phyloP scores from a whole-genome alignment of 352 stramenopile genomes.

The Phytophthora podocarpi region DNA sequence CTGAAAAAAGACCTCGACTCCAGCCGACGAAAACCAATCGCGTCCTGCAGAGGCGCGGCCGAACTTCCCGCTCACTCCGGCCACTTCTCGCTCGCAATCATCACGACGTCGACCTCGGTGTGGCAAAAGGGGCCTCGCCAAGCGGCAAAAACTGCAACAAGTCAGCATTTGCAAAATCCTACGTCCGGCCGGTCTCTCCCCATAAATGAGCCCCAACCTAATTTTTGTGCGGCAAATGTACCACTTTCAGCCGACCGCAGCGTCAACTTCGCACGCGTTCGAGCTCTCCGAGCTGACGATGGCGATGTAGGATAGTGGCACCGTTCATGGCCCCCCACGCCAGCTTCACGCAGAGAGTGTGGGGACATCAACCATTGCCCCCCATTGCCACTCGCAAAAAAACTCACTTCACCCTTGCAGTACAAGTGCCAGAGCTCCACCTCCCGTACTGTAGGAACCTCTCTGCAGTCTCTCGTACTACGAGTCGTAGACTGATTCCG shows the following conservation, averaged over 20 bases:
- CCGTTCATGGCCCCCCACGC: conserved; percentile 18
- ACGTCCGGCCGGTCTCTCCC: conserved; percentile 18
- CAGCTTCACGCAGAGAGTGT: conserved; percentile 13
- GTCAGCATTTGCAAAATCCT: conserved; percentile 14
- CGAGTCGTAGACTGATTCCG: conserved; percentile 14
- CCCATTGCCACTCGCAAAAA: conserved; percentile 3
- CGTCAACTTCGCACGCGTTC: conserved; percentile 15
- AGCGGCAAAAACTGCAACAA: conserved; percentile 23
- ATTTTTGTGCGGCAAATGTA: conserved; percentile 11
- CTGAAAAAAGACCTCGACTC: no score
- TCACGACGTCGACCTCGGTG: conserved; percentile 4
- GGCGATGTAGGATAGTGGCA: conserved; percentile 17
- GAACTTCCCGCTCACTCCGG: conserved; percentile 4
- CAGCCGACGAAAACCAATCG: no score
- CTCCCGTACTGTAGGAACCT: no score
- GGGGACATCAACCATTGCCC: no score
- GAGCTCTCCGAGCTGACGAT: conserved; percentile 26
- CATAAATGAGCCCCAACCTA: conserved; percentile 29
- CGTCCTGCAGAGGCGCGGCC: conserved; percentile 14
- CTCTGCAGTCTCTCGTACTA: no score
- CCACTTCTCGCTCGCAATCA: conserved; percentile 20
- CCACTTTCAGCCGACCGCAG: conserved; percentile 22
- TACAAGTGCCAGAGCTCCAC: no score
- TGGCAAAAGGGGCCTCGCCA: conserved; percentile 8
- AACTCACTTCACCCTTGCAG: neutral